phyloP scores from a whole-genome alignment of 768 basidiomycete genomes.

The Kwoniella heveanensis region DNA sequence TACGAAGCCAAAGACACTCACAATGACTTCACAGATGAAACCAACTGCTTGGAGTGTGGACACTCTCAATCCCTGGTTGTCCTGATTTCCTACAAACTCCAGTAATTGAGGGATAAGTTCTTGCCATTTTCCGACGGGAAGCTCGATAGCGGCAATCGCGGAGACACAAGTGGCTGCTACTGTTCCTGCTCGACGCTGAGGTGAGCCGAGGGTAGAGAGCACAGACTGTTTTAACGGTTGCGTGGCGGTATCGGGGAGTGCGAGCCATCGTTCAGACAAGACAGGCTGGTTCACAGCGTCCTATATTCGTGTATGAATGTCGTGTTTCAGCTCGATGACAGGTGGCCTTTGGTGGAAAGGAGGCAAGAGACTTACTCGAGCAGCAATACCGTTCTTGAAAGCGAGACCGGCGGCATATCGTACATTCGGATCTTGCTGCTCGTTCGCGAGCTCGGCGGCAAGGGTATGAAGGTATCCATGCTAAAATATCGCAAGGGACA shows the following conservation, averaged over 20 bases:
- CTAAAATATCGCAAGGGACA: slow-evolving; percentile 61
- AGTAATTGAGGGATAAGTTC: slow-evolving; percentile 86
- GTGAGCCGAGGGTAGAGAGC: slow-evolving; percentile 77
- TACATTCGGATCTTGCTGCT: slow-evolving; percentile 68
- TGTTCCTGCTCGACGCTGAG: slow-evolving; percentile 70
- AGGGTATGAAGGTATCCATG: slow-evolving; percentile 92
- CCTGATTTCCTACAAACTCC: slow-evolving; percentile 76
- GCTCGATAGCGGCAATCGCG: slow-evolving; percentile 89
- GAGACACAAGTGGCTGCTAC: slow-evolving; percentile 92
- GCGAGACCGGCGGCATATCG: slow-evolving; percentile 96
- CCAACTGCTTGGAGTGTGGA: slow-evolving; percentile 93
- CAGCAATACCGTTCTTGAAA: slow-evolving; percentile 89
- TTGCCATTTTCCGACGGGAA: slow-evolving; percentile 83
- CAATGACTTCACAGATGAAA: slow-evolving; percentile 94
- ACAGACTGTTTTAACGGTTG: slow-evolving; percentile 84
- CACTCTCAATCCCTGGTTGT: slow-evolving; percentile 67
- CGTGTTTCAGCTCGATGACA: too few relatives aligned
- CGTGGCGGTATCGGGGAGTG: slow-evolving; percentile 68
- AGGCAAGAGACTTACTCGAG: slow-evolving; percentile 66
- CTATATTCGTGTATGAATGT: too few relatives aligned
- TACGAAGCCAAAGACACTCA: slow-evolving; percentile 55
- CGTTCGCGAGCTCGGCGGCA: slow-evolving; percentile 78
- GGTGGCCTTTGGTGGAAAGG: too few relatives aligned
- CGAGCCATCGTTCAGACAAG: slow-evolving; percentile 77
- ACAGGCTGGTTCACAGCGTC: slow-evolving; percentile 74